Conservation (phyloP, 1,284 basidiomycete genomes). For the Amylostereum chailletii region DNA sequence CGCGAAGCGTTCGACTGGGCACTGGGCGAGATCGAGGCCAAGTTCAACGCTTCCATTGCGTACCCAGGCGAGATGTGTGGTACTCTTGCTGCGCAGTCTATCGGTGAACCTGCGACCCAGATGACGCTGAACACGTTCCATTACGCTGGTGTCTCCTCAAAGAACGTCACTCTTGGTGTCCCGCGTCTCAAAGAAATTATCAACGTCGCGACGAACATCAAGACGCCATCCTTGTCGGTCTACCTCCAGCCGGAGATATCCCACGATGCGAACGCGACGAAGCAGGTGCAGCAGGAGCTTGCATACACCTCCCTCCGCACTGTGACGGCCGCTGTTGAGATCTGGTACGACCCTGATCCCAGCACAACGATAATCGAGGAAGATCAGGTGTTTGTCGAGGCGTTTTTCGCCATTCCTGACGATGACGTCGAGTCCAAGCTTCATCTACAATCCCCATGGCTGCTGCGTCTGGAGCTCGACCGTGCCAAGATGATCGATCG, state of each 20-base stretch:
- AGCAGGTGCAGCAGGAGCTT: slow-evolving; percentile 87
- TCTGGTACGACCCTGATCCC: slow-evolving; percentile 97
- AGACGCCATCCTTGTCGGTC: slow-evolving; percentile 92
- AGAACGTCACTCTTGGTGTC: slow-evolving; percentile 97
- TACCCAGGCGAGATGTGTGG: slow-evolving; percentile 99
- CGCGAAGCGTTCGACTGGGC: slow-evolving; percentile 97
- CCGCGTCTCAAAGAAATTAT: slow-evolving; percentile 98
- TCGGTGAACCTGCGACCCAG: slow-evolving; percentile 98
- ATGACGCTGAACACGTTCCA: slow-evolving; percentile 99
- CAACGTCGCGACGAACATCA: slow-evolving; percentile 98
- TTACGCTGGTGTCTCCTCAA: slow-evolving; percentile 96
- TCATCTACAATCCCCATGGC: slow-evolving; percentile 92
- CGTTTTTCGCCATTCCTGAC: slow-evolving; percentile 99
- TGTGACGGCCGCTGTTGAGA: slow-evolving; percentile 92
- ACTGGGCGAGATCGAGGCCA: slow-evolving; percentile 89
- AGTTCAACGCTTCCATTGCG: slow-evolving; percentile 87
- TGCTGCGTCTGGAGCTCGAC: slow-evolving; percentile 94
- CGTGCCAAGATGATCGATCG: slow-evolving; percentile 98
- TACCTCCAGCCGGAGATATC: slow-evolving; percentile 77
- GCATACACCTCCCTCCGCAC: slow-evolving; percentile 94
- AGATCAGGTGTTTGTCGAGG: slow-evolving; percentile 93
- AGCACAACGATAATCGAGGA: slow-evolving; percentile 93
- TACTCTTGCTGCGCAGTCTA: slow-evolving; percentile 95
- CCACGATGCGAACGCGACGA: slow-evolving; percentile 55
- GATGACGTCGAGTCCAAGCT: slow-evolving; percentile 91